Percentiles rank a stretch among this genome's conserved stretches.
Evolutionary conservation across 2,329 filamentous ascomycete genomes (phyloP).

Genomic region (Diatrype stigma): DNA sequence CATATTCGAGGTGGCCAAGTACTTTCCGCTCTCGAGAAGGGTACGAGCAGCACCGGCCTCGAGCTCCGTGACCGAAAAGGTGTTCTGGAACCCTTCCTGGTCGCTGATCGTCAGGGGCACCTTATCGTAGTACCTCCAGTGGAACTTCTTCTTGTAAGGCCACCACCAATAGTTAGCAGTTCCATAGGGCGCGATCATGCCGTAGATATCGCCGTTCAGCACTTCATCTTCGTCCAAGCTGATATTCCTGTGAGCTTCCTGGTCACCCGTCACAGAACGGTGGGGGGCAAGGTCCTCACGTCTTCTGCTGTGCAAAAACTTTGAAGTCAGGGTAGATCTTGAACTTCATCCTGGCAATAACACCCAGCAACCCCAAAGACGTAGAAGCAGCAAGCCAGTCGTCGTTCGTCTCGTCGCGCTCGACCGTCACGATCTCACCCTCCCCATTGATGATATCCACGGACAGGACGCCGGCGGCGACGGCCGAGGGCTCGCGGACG

Average conservation of each 20-base stretch:
- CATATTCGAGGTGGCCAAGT: slow-evolving; percentile 43
- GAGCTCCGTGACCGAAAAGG: slow-evolving; percentile 43
- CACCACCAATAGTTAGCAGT: slow-evolving; percentile 53
- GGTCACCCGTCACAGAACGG: neutral
- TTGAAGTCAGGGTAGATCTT: slow-evolving; percentile 48
- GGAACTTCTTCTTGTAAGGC: slow-evolving; percentile 47
- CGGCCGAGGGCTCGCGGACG: slow-evolving; percentile 44
- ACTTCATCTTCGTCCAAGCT: slow-evolving; percentile 44
- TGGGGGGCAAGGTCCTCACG: slow-evolving; percentile 31
- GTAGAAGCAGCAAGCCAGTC: slow-evolving; percentile 50
- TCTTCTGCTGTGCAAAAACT: slow-evolving; percentile 46
- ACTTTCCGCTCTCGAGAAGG: slow-evolving; percentile 44
- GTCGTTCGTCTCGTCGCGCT: slow-evolving; percentile 38
- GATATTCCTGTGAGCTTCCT: slow-evolving; percentile 3
- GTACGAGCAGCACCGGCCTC: slow-evolving; percentile 37
- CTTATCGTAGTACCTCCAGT: slow-evolving; percentile 49
- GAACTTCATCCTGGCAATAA: slow-evolving; percentile 45
- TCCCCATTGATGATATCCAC: slow-evolving; percentile 47
- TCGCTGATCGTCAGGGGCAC: slow-evolving; percentile 33
- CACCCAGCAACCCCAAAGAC: slow-evolving; percentile 43
- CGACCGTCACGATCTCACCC: slow-evolving; percentile 38
- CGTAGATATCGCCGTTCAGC: slow-evolving; percentile 45
- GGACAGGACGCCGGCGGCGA: slow-evolving; percentile 43
- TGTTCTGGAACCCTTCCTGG: slow-evolving; percentile 48
- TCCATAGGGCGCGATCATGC: slow-evolving; percentile 44